Evolutionary conservation across 345 rosid species (phyloP).

Genomic region (Kandelia obovata): DNA sequence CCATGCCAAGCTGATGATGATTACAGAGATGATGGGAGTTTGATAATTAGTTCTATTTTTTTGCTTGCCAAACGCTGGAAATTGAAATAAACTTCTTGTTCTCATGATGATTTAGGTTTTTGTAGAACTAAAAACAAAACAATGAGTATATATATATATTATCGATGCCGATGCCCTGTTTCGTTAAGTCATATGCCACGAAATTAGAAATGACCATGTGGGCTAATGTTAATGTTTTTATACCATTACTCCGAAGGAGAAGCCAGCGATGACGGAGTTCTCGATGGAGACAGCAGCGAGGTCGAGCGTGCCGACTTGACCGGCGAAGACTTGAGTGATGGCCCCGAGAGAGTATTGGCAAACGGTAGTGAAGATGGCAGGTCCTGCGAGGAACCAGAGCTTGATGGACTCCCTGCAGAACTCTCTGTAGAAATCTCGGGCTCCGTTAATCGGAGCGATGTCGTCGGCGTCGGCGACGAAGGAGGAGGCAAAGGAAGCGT

Average conservation of each 20-base stretch:
- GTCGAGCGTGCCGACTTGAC: conserved; percentile 66
- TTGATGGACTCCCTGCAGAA: conserved; percentile 53
- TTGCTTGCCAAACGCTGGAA: too few relatives aligned
- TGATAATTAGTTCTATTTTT: too few relatives aligned
- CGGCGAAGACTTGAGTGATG: conserved; percentile 67
- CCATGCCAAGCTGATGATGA: conserved; percentile 85
- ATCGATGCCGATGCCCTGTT: too few relatives aligned
- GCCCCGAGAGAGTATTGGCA: conserved; percentile 94
- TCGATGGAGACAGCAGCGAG: conserved; percentile 86
- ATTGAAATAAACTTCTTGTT: too few relatives aligned
- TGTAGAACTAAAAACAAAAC: too few relatives aligned
- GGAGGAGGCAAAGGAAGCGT: conserved; percentile 24
- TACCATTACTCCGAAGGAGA: conserved; percentile 86
- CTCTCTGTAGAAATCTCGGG: conserved; percentile 48
- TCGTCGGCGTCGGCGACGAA: conserved; percentile 48
- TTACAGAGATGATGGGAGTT: too few relatives aligned
- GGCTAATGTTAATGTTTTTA: background rate
- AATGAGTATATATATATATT: too few relatives aligned
- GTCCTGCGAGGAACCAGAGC: conserved; percentile 87
- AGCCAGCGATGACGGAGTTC: conserved; percentile 91
- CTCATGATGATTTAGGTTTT: too few relatives aligned
- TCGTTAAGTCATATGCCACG: too few relatives aligned
- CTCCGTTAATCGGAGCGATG: conserved; percentile 54
- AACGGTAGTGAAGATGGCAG: conserved; percentile 88
- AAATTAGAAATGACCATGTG: background rate